Base-by-base conservation (phyloP, 148 eudicot genomes). In the Camellia japonica region DNA sequence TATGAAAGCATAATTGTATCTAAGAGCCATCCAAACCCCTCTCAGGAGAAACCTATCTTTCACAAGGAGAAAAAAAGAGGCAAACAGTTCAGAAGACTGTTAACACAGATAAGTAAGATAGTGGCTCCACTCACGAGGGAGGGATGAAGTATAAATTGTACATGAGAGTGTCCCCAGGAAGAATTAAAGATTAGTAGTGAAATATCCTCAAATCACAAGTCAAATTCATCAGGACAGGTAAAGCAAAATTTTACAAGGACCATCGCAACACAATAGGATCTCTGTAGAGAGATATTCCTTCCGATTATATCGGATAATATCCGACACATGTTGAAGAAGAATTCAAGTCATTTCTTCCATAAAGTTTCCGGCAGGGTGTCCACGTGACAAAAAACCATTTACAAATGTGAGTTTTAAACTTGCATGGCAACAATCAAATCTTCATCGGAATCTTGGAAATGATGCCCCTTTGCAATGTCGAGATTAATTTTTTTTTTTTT, bases 261-360 rank as follows among this genome's bases (percentile, higher is more conserved):
- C 8, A 19, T 63, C 11, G 41, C 30, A 63, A 19, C 67, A 63
- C 41, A 20, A 63, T 11, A 61, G 0, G 3, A 3, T 61, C 64
- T 61, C 64, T n/a, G 18, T 4, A 3, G 64, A 16, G 64, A 61
- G 5, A 16, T 19, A 1, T 61, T 61, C 64, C 5, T 15, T 15
- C 7, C 3, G 3, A n/a, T 7, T 44, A 30, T 46, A 66, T 38
- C 18, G 7, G 13, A 14, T 41, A 0, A 66, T 13, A 66, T 19
- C 56, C 49, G 38, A n/a, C 55, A 70, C 56, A 70, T 7, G 5
- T 18, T n/a, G 56, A 70, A 47, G 7, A 49, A 2, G 6, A 70
- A 70, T 70, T 70, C 73, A 70, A 46, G 23, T 20, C 38, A 52
- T 72, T 49, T 52, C 75, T 72, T 68, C 72, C 18, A 42, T 38